Evolutionary conservation across 805 yeast species (phyloP), one percentile per base, ranked within the genome.

Genomic region (Kodamaea leandrae): DNA sequence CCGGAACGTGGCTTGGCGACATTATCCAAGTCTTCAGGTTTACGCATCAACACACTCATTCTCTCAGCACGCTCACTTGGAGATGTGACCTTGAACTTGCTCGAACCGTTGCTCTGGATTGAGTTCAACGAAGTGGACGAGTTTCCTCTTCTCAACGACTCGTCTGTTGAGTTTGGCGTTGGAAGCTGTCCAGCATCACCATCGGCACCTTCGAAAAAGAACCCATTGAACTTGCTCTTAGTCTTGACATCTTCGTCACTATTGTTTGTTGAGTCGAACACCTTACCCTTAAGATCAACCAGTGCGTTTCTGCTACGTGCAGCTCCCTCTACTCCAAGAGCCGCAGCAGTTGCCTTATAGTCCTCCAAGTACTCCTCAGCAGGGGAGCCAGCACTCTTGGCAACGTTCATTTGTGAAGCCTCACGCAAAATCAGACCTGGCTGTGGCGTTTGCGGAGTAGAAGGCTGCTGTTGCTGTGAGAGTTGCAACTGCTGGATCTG

Each of bases 101-200:
- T 46, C 1, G 60, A 54, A 4, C 52, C 51, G n/a, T 58, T 66
- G 38, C 67, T 61, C 37, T 59, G 62, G 41, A 64, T 55, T 7
- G 68, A 63, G 42, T 55, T 54, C 44, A 45, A 55, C 2, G 69
- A 64, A 7, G 37, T 36, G 12, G 26, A 30, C 13, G 49, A 43
- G 13, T 37, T 25, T 9, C 36, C 41, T 39, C 51, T 43, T 18
- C 36, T 26, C 23, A 45, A 41, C 20, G 46, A 39, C 18, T 45
- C 51, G 3, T 36, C 32, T 8, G 49, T 45, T 6, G 48, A 45
- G 41, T 43, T 45, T 8, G 49, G 49, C 8, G 51, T 48, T 3
- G 51, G 51, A 32, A 47, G 44, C 17, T 47, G 51, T 13, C 32
- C 44, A 4, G 33, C 33, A 15, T 30, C 18, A 7, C 6, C 33